Evolutionary conservation across 2,329 filamentous ascomycete genomes (phyloP).

Genomic region (Fusarium ramigenum): DNA sequence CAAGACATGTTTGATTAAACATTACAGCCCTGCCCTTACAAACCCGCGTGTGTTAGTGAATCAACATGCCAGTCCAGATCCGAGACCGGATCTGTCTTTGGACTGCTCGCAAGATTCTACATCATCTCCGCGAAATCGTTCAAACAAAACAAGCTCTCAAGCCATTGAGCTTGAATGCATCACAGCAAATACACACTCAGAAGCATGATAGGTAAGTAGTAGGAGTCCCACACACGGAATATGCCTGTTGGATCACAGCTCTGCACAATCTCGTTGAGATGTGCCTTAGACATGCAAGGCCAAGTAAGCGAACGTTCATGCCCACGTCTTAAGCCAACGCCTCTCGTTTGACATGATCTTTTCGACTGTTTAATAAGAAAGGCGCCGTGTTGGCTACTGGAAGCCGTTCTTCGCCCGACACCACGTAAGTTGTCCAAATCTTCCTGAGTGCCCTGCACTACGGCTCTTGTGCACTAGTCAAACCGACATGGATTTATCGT

Average conservation of each 20-base stretch:
- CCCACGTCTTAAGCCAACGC: background rate
- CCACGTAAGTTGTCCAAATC: constrained; percentile 4
- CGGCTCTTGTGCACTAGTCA: background rate
- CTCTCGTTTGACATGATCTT: background rate
- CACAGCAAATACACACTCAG: background rate
- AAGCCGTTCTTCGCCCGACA: constrained; percentile 7
- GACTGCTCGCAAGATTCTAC: background rate
- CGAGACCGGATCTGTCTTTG: background rate
- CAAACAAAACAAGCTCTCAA: background rate
- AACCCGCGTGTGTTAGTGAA: background rate
- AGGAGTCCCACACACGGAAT: background rate
- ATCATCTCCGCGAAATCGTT: background rate
- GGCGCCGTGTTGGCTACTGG: background rate
- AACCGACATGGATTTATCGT: background rate
- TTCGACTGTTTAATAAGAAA: background rate
- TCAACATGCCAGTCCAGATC: background rate
- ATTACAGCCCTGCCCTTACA: background rate
- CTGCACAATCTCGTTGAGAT: background rate
- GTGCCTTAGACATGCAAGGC: constrained; percentile 1
- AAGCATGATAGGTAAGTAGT: background rate
- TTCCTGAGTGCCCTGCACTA: constrained; percentile 10
- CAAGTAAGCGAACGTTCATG: background rate
- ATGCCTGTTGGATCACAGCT: constrained; percentile 14
- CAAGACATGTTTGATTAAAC: background rate
- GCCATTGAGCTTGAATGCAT: background rate